Base-by-base conservation (phyloP, 345 rosid species). In the Angophora floribunda region DNA sequence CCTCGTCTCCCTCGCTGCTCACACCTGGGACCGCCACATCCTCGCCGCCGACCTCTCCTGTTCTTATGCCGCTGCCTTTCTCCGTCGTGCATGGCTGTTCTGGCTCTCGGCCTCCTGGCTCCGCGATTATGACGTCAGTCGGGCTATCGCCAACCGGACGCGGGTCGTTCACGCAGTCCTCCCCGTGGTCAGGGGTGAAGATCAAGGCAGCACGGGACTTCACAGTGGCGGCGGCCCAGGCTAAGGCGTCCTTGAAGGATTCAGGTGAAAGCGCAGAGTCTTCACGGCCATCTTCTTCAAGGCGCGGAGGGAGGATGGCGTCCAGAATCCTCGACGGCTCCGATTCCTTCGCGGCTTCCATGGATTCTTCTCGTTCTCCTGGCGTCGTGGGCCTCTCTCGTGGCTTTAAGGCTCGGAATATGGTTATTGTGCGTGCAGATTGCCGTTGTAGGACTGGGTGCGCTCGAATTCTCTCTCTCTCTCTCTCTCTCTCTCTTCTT, bases 221-320 rank as follows among this genome's bases (percentile, higher is more conserved):
- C 45, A 94, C 94, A 2, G 95, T 91, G 21, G 94, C 85, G 26
- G 96, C 95, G 8, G 97, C 99, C 89, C 90, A 94, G 22, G 92
- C 88, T 87, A 96, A 94, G 53, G 95, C 95, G 87, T 94, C 95
- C 30, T 90, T 91, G 85, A 93, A 95, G 84, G 94, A 91, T 4
- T 95, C 96, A 7, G 95, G 94, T 6, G 95, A 95, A 3, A 95
- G 88, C 63, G 94, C 96, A 85, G 94, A 91, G 88, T 94, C 96
- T 80, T 94, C 95, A 22, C 93, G 93, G 24, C 97, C 94, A 13
- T 95, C 96, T 28, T 95, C 96, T 86, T 93, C 95, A 9, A 93
- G 90, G 3, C 91, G 93, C 49, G 96, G 96, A 19, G 96, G 97
- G 59, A 93, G 90, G 87, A 95, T 93, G 67, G 80, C 89, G 51